Conservation (phyloP, 2,329 filamentous ascomycete species). For the Penicillium palitans region DNA sequence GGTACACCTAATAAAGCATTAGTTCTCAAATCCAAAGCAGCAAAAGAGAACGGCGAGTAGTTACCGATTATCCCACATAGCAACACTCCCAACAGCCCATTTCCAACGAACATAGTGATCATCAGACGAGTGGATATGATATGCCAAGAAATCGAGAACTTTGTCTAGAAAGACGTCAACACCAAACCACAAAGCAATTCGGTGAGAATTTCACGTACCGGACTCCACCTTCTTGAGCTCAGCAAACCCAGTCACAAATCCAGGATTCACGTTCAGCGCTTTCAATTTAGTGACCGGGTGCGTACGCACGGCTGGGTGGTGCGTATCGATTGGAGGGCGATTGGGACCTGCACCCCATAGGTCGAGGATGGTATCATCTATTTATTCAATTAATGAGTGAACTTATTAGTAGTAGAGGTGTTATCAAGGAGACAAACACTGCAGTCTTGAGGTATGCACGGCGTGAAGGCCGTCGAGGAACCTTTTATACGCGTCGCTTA, state of each 20-base stretch:
- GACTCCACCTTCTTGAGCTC: slow-evolving; percentile 53
- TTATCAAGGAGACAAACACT: not conserved
- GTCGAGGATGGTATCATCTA: slow-evolving; percentile 50
- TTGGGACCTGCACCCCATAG: slow-evolving; percentile 46
- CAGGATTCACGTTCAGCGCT: slow-evolving; percentile 49
- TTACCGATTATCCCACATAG: slow-evolving; percentile 54
- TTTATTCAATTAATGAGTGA: slow-evolving; percentile 16
- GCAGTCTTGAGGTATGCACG: slow-evolving; percentile 44
- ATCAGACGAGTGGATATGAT: slow-evolving; percentile 52
- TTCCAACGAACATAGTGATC: slow-evolving; percentile 55
- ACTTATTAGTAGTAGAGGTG: too few species aligned
- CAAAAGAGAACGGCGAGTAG: not conserved
- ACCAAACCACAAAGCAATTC: not conserved
- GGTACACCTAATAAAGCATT: slow-evolving; percentile 1
- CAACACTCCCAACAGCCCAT: slow-evolving; percentile 52
- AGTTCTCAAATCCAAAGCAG: not conserved
- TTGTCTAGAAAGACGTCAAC: slow-evolving; percentile 28
- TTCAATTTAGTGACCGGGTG: slow-evolving; percentile 53
- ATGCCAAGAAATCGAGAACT: slow-evolving; percentile 49
- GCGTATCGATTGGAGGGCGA: slow-evolving; percentile 49
- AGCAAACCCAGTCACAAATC: slow-evolving; percentile 51
- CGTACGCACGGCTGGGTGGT: slow-evolving; percentile 52
- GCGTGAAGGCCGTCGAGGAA: slow-evolving; percentile 49
- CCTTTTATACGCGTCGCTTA: slow-evolving; percentile 46
- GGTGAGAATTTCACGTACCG: slow-evolving; percentile 16